Evolutionary conservation across 768 basidiomycete species (phyloP), one percentile per base, ranked within the genome.

Genomic region (Amylocystis lapponica): DNA sequence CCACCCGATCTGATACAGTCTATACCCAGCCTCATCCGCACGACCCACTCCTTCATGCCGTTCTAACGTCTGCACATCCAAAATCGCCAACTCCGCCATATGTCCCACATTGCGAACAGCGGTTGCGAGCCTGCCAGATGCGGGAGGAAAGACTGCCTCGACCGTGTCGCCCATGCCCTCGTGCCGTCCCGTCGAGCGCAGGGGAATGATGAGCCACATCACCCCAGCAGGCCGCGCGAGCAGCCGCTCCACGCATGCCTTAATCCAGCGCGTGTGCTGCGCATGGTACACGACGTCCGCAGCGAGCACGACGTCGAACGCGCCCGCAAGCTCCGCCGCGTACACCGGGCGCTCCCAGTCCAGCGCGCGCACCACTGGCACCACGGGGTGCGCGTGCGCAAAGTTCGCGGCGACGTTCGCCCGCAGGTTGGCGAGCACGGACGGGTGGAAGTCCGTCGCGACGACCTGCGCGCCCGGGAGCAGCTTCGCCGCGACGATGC

Each of bases 281-380:
- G 78, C 75, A 47, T 87, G 74, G 60, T 91, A 91, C 8, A 90
- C 70, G 40, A 89, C 79, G 51, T 92, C 87, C 25, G 89, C 86
- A 0, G 81, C 89, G 29, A 92, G 66, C 25, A 92, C 72, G 19
- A 87, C 55, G 42, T 89, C 80, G 62, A 85, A 88, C 3, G 72
- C 64, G 25, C 50, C 43, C 32, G 62, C 58, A 25, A 65, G 47
- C 0, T 70, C 69, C 0, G 62, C 49, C 2, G 58, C 56, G 36
- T 56, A 49, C 2, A 57, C 48, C 3, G 81, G 76, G 14, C 58
- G 36, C 41, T 75, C 70, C 88, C 88, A 90, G 55, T 89, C 84
- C 25, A 91, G 72, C 17, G 61, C 46, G 8, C 61, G 59, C 22
- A 86, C 77, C 20, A 84, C 62, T 25, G 57, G 53, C 7, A 57